Percentiles rank a stretch among this genome's conserved stretches.
These are phyloP conservation scores for Fomitopsis palustris DNA, from an alignment of 1,284 basidiomycete genomes.

Conservation along the genomic window DNA sequence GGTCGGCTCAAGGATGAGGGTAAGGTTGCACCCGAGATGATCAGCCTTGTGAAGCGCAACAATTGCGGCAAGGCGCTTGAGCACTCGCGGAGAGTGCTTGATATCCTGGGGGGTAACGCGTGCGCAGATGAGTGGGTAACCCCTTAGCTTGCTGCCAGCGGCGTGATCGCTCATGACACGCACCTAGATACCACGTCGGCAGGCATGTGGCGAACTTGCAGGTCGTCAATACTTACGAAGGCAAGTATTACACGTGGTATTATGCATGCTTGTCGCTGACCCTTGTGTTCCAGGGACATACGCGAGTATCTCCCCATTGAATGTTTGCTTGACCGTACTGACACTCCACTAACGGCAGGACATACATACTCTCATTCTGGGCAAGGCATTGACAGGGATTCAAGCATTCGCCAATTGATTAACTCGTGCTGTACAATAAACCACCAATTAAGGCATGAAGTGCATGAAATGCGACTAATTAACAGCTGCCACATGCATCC, in stretches of 20 bases:
- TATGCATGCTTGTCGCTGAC: slow-evolving; percentile 6
- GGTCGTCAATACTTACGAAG: slow-evolving; percentile 92
- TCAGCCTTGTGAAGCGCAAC: slow-evolving; percentile 93
- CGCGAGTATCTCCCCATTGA: slow-evolving; percentile 35
- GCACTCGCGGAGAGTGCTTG: slow-evolving; percentile 76
- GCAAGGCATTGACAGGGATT: slow-evolving; percentile 87
- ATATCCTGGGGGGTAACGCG: slow-evolving; percentile 91
- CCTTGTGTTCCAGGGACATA: slow-evolving; percentile 39
- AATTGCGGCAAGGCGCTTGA: slow-evolving; percentile 92
- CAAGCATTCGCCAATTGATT: slow-evolving; percentile 69
- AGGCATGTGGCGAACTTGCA: slow-evolving; percentile 90
- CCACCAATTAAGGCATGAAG: too few species aligned
- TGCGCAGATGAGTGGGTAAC: slow-evolving; percentile 78
- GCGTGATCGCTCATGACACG: background rate
- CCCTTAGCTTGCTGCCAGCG: background rate
- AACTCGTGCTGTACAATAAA: background rate
- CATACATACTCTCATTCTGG: slow-evolving; percentile 85
- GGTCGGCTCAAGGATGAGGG: slow-evolving; percentile 88
- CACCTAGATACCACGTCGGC: slow-evolving; percentile 77
- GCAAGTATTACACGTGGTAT: slow-evolving; percentile 32
- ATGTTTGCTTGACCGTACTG: background rate
- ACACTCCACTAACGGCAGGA: slow-evolving; percentile 43
- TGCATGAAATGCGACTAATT: too few species aligned
- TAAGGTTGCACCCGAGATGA: slow-evolving; percentile 85
- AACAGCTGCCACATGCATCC: too few species aligned